Percentiles rank a stretch among this genome's conserved stretches.
Evolutionary conservation across 2,329 filamentous ascomycete species (phyloP).

Genomic region (Exophiala mesophila): DNA sequence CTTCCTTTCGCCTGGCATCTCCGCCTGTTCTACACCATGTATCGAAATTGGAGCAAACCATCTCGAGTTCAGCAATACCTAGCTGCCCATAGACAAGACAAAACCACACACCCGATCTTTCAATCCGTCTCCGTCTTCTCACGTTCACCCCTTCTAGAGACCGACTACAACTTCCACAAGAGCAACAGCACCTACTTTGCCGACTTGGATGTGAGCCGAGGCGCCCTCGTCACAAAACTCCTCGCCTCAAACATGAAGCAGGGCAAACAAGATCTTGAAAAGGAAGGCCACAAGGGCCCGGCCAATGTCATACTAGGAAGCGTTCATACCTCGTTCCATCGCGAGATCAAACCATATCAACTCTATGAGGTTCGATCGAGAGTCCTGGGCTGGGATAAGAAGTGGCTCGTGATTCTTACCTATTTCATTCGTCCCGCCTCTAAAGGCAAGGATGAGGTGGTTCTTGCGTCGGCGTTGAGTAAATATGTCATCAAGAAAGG

Average conservation of each 20-base stretch:
- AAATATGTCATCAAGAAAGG: conserved; percentile 83
- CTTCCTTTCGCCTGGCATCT: conserved; percentile 71
- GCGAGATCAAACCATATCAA: conserved; percentile 66
- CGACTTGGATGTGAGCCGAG: conserved; percentile 64
- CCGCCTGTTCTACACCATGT: conserved; percentile 55
- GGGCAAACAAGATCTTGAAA: conserved; percentile 44
- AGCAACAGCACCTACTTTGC: conserved; percentile 53
- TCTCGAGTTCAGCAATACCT: conserved; percentile 34
- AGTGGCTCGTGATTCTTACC: conserved; percentile 73
- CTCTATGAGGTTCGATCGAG: conserved; percentile 69
- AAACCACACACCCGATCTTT: conserved; percentile 59
- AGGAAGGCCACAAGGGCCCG: conserved; percentile 39
- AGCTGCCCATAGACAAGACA: conserved; percentile 35
- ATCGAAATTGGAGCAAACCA: conserved; percentile 50
- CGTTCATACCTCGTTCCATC: conserved; percentile 68
- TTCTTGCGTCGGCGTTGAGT: conserved; percentile 67
- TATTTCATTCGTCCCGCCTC: conserved; percentile 59
- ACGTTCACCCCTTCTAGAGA: conserved; percentile 67
- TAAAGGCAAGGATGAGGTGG: conserved; percentile 44
- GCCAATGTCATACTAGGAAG: conserved; percentile 66
- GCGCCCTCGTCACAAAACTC: conserved; percentile 70
- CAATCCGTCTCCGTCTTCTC: conserved; percentile 63
- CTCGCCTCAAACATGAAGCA: conserved; percentile 54
- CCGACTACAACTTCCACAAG: conserved; percentile 73
- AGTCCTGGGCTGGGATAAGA: conserved; percentile 69